Evolutionary conservation across 768 basidiomycete species (phyloP).

Genomic region (Astraeus odoratus): DNA sequence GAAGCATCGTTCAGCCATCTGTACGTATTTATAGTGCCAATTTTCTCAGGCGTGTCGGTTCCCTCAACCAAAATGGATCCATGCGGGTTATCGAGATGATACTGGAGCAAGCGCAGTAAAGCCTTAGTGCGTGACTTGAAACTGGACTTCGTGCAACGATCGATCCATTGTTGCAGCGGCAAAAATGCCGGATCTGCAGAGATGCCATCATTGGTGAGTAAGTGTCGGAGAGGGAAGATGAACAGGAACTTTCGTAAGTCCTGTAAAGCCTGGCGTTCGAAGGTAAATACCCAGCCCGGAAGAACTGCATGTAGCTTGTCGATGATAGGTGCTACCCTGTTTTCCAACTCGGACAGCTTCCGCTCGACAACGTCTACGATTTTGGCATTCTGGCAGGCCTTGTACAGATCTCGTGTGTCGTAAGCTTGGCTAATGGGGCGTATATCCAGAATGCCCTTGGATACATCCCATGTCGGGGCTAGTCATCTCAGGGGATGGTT

Average conservation of each 20-base stretch:
- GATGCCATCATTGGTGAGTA: constrained; percentile 16
- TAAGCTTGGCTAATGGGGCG: constrained; percentile 8
- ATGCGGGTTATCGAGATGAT: constrained; percentile 28
- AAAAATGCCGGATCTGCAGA: constrained; percentile 18
- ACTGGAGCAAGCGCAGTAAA: constrained; percentile 27
- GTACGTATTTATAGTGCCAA: not conserved
- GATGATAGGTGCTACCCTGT: constrained; percentile 18
- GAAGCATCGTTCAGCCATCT: not conserved
- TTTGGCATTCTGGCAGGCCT: constrained; percentile 12
- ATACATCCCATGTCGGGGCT: constrained; percentile 5
- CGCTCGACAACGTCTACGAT: constrained; percentile 24
- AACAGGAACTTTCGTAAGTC: constrained; percentile 31
- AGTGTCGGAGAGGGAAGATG: constrained; percentile 28
- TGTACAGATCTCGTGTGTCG: constrained; percentile 20
- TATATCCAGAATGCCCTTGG: constrained; percentile 4
- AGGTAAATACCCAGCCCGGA: constrained; percentile 1
- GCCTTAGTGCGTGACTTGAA: constrained; percentile 18
- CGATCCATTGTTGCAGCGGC: constrained; percentile 18
- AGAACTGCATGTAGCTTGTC: constrained; percentile 7
- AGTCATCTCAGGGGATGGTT: constrained; percentile 1
- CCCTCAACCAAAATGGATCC: too few species aligned
- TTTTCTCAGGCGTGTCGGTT: constrained; percentile 1
- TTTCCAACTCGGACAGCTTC: constrained; percentile 24
- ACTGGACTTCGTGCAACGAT: constrained; percentile 15
- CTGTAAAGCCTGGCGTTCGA: constrained; percentile 24